These are phyloP conservation scores for Ganoderma resinaceum DNA, from an alignment of 1,284 basidiomycete species.

Conservation along the genomic window DNA sequence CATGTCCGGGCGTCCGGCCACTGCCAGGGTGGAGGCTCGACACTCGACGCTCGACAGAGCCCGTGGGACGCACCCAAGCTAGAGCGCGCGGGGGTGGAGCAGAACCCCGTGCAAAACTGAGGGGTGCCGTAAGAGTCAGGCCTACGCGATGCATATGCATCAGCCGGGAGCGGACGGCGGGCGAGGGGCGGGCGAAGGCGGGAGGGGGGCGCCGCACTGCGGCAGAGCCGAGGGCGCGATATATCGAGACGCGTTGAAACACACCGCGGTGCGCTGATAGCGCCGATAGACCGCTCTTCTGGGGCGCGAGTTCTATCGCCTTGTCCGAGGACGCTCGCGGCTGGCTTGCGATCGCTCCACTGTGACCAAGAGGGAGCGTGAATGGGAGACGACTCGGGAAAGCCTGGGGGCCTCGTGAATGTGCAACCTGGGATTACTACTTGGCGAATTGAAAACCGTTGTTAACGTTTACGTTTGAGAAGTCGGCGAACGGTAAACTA, in stretches of 20 bases:
- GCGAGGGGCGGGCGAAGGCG: background rate
- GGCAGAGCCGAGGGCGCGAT: background rate
- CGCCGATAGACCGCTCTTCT: background rate
- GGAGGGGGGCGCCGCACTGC: conserved; percentile 4
- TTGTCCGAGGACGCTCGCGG: background rate
- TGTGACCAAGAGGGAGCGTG: background rate
- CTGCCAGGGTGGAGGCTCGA: background rate
- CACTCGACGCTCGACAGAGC: background rate
- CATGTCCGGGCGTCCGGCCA: no score
- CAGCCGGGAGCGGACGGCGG: background rate
- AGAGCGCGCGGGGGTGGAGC: background rate
- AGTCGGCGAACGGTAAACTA: background rate
- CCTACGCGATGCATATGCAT: background rate
- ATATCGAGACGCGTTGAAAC: background rate
- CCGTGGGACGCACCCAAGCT: background rate
- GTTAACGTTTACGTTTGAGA: background rate
- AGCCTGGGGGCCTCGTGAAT: background rate
- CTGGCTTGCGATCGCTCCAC: background rate
- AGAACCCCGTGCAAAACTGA: background rate
- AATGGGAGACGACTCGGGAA: background rate
- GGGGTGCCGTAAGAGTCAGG: conserved; percentile 5
- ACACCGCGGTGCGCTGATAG: background rate
- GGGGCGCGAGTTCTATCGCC: background rate
- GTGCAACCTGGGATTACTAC: background rate
- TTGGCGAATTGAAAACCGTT: background rate